Evolutionary conservation across 345 rosid species (phyloP).

Genomic region (Eucalyptus regnans): DNA sequence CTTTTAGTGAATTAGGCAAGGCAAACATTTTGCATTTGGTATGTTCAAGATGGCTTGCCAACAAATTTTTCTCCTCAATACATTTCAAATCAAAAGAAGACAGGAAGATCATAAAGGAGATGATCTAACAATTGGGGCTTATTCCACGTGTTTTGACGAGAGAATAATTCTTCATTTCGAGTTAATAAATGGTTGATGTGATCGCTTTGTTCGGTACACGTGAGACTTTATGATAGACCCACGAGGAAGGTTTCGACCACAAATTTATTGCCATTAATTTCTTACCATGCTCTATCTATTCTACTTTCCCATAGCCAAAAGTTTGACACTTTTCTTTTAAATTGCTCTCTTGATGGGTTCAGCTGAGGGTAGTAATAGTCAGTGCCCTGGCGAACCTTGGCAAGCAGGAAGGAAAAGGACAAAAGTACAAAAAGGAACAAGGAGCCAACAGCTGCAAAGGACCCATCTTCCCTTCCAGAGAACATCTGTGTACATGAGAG

Average conservation of each 20-base stretch:
- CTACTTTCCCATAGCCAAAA: not conserved
- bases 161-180: not conserved
- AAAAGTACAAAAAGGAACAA: not conserved
- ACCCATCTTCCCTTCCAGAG: not conserved
- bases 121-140: not conserved
- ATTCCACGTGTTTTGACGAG: not conserved
- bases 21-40: not conserved
- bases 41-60: not conserved
- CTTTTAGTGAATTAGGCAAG: not conserved
- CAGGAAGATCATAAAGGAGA: rapidly evolving
- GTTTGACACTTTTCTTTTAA: not conserved
- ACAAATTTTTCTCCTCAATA: not conserved
- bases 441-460: not conserved
- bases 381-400: not conserved
- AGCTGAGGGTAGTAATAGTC: not conserved
- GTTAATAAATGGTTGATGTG: not conserved
- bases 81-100: not conserved
- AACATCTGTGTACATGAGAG: not conserved
- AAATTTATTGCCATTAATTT: not conserved
- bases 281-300: not conserved
- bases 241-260: not conserved
- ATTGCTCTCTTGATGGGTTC: not conserved
- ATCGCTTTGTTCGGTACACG: not conserved
- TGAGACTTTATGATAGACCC: not conserved
- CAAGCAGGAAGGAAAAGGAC: not conserved